Evolutionary conservation across 805 yeast genomes (phyloP), one percentile per base, ranked within the genome.

Genomic region (Scheffersomyces lignosus): DNA sequence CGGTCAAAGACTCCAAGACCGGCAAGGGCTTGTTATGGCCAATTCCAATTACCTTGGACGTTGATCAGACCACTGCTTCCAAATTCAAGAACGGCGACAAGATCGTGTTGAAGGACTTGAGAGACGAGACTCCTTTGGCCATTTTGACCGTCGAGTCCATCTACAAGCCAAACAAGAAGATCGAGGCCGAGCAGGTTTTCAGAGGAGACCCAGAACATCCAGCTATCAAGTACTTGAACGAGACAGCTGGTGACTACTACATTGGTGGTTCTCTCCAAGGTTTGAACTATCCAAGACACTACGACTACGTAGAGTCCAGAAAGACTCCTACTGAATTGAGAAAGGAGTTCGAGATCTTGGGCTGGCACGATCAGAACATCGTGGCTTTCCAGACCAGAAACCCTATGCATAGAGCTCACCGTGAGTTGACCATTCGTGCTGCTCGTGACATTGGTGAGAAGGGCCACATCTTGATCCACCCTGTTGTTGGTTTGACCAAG

Each of bases 141-240:
- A 79, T 90, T 49, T 67, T 90, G 56, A 83, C 95, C 8, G 71
- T 90, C 16, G 80, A 74, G 40, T 93, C 89, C 45, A 77, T 87
- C 23, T 90, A 84, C 71, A 72, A 72, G 52, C 96, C 96, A 49
- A 74, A 90, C 64, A 91, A 91, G 72, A 55, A 67, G 38, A 58
- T 60, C 14, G 98, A 90, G 70, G 96, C 96, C 36, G 64, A 78
- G 48, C 75, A 82, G 58, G 97, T 89, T 18, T 91, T 88, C 69
- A 81, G 97, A 61, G 98, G 97, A 44, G 97, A 91, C 62, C 90
- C 95, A 30, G 97, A 91, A 62, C 98, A 90, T 66, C 97, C 97
- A 15, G 97, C 97, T 9, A 73, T 86, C 53, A 73, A 71, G 52
- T 90, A 86, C 65, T 71, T 90, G 50, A 57, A 64, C 54, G 80